A percentile compares a stretch with the other conserved stretches of the same genome.
phyloP scores from a whole-genome alignment of 2,329 filamentous ascomycete species.

The Fusarium mexicanum region DNA sequence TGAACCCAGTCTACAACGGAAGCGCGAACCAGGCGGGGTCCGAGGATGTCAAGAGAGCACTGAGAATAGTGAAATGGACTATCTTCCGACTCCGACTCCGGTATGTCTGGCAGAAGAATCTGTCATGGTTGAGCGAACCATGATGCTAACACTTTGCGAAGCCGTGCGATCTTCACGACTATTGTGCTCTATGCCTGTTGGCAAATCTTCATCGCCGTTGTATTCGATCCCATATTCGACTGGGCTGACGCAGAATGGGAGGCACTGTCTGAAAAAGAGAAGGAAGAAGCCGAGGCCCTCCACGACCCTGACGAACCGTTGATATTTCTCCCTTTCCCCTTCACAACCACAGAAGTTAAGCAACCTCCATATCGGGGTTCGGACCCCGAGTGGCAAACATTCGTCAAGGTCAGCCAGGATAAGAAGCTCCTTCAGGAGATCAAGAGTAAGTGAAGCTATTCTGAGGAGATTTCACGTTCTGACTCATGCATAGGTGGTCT shows the following conservation, averaged over 20 bases:
- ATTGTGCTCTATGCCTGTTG: constrained; percentile 52
- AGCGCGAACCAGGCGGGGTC: background rate
- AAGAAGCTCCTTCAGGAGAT: constrained; percentile 58
- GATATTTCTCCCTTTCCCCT: constrained; percentile 70
- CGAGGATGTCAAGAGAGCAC: constrained; percentile 27
- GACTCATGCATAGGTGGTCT: constrained; percentile 43
- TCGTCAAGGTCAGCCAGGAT: constrained; percentile 67
- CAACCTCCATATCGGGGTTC: constrained; percentile 62
- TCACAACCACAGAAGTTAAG: constrained; percentile 61
- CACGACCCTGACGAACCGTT: constrained; percentile 57
- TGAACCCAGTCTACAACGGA: background rate
- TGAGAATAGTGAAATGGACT: constrained; percentile 30
- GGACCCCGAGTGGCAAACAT: constrained; percentile 72
- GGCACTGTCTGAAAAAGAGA: constrained; percentile 56
- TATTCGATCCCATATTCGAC: constrained; percentile 57
- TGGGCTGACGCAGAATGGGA: constrained; percentile 56
- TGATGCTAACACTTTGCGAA: constrained; percentile 27
- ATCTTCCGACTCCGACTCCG: constrained; percentile 41
- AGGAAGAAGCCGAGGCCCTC: constrained; percentile 51
- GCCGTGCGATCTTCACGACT: constrained; percentile 46
- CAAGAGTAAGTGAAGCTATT: constrained; percentile 51
- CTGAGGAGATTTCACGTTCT: constrained; percentile 1
- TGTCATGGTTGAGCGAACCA: background rate
- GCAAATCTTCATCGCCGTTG: constrained; percentile 55
- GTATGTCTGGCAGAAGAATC: constrained; percentile 32